Percentiles rank a stretch among this genome's conserved stretches.
Conservation (phyloP, 164 flowering plant genomes). For the Aristolochia californica region DNA sequence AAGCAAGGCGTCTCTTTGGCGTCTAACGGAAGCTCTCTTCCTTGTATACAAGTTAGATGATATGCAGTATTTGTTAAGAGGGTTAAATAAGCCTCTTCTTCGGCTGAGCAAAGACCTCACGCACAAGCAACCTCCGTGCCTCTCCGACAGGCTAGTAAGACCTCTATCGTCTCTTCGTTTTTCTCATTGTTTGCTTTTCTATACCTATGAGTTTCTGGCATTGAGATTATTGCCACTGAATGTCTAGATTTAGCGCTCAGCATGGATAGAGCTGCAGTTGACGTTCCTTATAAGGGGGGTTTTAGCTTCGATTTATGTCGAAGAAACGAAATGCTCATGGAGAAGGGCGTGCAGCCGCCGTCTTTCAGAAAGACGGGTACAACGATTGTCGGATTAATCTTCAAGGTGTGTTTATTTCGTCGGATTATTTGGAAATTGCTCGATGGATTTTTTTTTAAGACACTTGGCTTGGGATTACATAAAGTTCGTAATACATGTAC, state of each 20-base stretch:
- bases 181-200: too few species aligned
- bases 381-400: slow-evolving; percentile 72
- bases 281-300: slow-evolving; percentile 47
- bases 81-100: too few species aligned
- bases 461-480: not conserved
- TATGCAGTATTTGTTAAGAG: too few species aligned
- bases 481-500: not conserved
- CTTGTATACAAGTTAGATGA: too few species aligned
- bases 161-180: too few species aligned
- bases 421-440: not conserved
- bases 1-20: too few species aligned
- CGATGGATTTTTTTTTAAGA: not conserved
- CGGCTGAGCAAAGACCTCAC: too few species aligned
- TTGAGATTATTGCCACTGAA: too few species aligned
- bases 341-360: slow-evolving; percentile 43
- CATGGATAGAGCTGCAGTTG: slow-evolving; percentile 36
- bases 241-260: not conserved
- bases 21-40: too few species aligned
- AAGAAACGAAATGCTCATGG: slow-evolving; percentile 55
- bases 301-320: slow-evolving; percentile 64
- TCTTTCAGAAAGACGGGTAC: slow-evolving; percentile 71
- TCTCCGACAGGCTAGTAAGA: too few species aligned
- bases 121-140: too few species aligned
- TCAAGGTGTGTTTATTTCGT: slow-evolving; percentile 31
- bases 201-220: too few species aligned